Base-by-base conservation (phyloP, 169 alveolate species). In the Haemoproteus tartakovskyi region DNA sequence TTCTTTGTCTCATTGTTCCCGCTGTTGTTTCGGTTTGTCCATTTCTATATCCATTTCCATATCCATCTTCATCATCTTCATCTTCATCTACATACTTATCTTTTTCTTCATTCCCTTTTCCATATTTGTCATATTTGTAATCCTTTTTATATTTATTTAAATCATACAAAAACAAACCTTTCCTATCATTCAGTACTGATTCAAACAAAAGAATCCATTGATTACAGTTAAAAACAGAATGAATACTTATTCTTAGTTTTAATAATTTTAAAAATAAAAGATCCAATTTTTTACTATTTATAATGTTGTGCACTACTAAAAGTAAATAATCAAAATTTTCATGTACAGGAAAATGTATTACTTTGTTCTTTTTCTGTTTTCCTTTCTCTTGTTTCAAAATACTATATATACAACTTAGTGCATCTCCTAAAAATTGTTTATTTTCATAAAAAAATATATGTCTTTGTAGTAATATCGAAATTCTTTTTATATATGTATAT, bases 321-420 rank as follows among this genome's bases (percentile, higher is more conserved):
- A 74, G 47, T 11, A 57, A 48, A 41, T 74, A 74, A 74, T 74
- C 84, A 36, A 74, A 74, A 59, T 74, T 74, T 22, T 56, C 60
- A 38, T 60, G 70, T 33, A 74, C 30, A 0, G 84, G 84, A 29
- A 74, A 19, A 9, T 3, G 12, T 2, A 74, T 19, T 14, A 46
- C 51, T 12, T 41, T 74, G n/a, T n/a, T n/a, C n/a, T n/a, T n/a
- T n/a, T n/a, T n/a, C n/a, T n/a, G n/a, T n/a, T n/a, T n/a, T n/a
- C n/a, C n/a, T n/a, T n/a, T n/a, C n/a, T n/a, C n/a, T n/a, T n/a
- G n/a, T 30, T 24, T 74, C 50, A 57, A 26, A 12, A 74, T 38
- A 0, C 47, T 74, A 29, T 22, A 30, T 27, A 56, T 3, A 24
- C 78, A 74, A 3, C 9, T 40, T 12, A 56, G 26, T 29, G 84